These are phyloP conservation scores for Fistulifera solaris DNA, from an alignment of 108 stramenopile species.

Conservation along the genomic window DNA sequence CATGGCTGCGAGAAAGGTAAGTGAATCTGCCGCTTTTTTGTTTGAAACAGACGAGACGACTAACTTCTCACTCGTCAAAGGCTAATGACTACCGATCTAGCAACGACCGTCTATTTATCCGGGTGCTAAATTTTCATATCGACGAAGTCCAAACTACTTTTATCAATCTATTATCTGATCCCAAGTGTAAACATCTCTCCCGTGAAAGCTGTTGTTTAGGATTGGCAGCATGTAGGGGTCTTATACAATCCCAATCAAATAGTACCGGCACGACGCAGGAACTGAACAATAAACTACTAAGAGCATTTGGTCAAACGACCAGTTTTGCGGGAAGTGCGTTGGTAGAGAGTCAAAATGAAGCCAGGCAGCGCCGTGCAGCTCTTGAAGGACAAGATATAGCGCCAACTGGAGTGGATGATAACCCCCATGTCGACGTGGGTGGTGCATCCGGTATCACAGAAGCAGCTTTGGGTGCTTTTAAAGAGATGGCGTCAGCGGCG, in stretches of 20 bases:
- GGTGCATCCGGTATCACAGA: conserved; percentile 70
- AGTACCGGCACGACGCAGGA: conserved; percentile 10
- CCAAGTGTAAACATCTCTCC: conserved; percentile 70
- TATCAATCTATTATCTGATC: conserved; percentile 56
- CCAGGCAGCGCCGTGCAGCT: conserved; percentile 26
- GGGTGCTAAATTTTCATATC: conserved; percentile 31
- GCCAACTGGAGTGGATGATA: conserved; percentile 13
- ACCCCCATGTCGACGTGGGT: conserved; percentile 40
- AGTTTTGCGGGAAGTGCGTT: conserved; percentile 72
- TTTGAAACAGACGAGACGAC: neutral
- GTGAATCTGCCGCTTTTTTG: conserved; percentile 3
- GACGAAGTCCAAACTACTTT: conserved; percentile 52
- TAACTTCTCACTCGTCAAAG: conserved; percentile 2
- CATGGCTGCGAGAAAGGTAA: conserved; percentile 37
- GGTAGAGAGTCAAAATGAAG: conserved; percentile 59
- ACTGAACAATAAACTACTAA: conserved; percentile 43
- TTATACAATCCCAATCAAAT: conserved; percentile 19
- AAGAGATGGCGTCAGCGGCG: conserved; percentile 74
- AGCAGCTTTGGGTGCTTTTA: conserved; percentile 74
- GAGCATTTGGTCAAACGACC: conserved; percentile 75
- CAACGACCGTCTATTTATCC: conserved; percentile 20
- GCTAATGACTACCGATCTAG: neutral
- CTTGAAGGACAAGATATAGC: conserved; percentile 19
- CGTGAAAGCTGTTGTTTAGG: conserved; percentile 77
- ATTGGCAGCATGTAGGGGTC: conserved; percentile 64